Evolutionary conservation across 2,329 filamentous ascomycete genomes (phyloP), one percentile per base, ranked within the genome.

Genomic region (Xylaria sp.): DNA sequence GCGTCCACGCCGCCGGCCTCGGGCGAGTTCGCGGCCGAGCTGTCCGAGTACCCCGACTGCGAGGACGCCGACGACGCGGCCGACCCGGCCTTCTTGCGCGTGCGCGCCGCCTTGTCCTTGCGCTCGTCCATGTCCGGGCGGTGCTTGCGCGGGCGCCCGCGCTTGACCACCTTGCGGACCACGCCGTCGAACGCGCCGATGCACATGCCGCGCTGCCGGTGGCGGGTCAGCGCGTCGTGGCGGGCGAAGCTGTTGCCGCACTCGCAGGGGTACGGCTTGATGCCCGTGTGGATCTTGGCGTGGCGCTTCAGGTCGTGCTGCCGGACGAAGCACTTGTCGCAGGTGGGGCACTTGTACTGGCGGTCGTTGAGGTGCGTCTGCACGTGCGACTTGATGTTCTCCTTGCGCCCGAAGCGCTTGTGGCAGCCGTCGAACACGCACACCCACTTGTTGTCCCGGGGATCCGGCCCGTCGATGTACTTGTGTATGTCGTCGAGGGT

Each of bases 331-430:
- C 92, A 93, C 76, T 97, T 97, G 48, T 89, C 82, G 77, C 94
- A 99, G 50, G 90, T 88, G 42, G 93, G 92, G 74, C 94, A 99
- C 72, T 91, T 88, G 76, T 91, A 99, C 71, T 97, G 94, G 44
- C 94, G 85, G 72, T 99, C 94, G 66, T 95, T 94, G 60, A 99
- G 87, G 74, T 99, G 94, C 2, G 94, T 99, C 74, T 99, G 94
- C 13, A 99, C 91, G 71, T 99, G 94, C 0, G 92, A 96, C 71
- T 96, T 96, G 78, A 97, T 97, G 75, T 99, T 97, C 73, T 99
- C 94, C 72, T 97, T 96, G 64, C 94, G 86, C n/a, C 92, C 93
- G 69, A 99, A 97, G 48, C 87, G 85, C 73, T 96, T 96, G 63
- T 87, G 84, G 73, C 94, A 99, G 22, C 86, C 87, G 7, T 91